Evolutionary conservation across 2,329 filamentous ascomycete genomes (phyloP).

Genomic region (Periconia sp.): DNA sequence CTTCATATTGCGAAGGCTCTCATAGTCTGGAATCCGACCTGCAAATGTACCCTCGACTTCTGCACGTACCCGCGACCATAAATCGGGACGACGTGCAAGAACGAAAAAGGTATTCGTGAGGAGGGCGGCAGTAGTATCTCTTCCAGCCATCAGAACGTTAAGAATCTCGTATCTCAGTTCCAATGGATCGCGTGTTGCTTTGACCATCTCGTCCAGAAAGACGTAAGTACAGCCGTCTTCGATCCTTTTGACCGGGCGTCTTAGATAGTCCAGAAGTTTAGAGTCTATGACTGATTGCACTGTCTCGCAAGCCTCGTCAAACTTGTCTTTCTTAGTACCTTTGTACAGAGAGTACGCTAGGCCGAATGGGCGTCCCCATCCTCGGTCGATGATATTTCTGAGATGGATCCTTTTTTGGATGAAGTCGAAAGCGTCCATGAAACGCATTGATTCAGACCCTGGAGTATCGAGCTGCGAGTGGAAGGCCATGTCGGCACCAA

Average conservation of each 20-base stretch:
- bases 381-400: too few relatives aligned
- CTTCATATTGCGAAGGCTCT: too few relatives aligned
- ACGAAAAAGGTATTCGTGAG: constrained; percentile 76
- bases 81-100: constrained; percentile 13
- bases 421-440: too few relatives aligned
- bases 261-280: too few relatives aligned
- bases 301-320: too few relatives aligned
- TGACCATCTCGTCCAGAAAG: constrained; percentile 45
- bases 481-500: constrained; percentile 17
- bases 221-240: not conserved
- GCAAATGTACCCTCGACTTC: too few relatives aligned
- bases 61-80: not conserved
- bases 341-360: too few relatives aligned
- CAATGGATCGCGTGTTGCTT: constrained; percentile 65
- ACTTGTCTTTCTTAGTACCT: too few relatives aligned
- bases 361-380: too few relatives aligned
- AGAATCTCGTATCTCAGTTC: constrained; percentile 72
- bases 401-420: too few relatives aligned
- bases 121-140: constrained; percentile 79
- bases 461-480: not conserved
- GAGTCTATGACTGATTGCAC: too few relatives aligned
- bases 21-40: too few relatives aligned
- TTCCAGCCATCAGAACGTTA: constrained; percentile 75
- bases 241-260: not conserved
- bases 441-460: constrained; percentile 77